Evolutionary conservation across 2,329 filamentous ascomycete species (phyloP), one percentile per base, ranked within the genome.

Genomic region (Aspergillus costaricaensis): DNA sequence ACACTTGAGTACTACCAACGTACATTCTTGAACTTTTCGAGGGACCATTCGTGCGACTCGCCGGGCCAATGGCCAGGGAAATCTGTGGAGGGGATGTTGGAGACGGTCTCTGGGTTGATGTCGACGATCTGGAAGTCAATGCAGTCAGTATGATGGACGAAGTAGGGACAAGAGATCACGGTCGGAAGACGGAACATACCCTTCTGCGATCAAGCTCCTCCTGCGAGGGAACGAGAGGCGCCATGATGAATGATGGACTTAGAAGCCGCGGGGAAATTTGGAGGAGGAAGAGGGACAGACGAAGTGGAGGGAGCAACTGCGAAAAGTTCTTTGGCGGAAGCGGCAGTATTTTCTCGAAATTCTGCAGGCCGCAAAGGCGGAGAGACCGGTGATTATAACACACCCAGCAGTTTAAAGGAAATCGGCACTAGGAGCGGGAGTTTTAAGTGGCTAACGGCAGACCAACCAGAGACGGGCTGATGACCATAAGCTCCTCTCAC

Each of bases 31-130:
- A 96, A 96, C 63, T 86, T 83, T 1, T 90, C 83, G 55, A 92
- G 80, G 62, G 90, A 84, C 89, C 92, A 97, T 54, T 85, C 83
- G 72, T 92, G 85, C 78, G 96, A 90, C 80, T 98, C 95, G 68
- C 91, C 91, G 3, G 91, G 90, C 81, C 89, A 95, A 77, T 96
- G 92, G 67, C 90, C 90, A 15, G 96, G 96, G 76, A 94, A 96
- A 74, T 98, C 94, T 70, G 88, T 96, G 50, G 92, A 95, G 63
- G 89, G 85, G 69, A 94, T 90, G 80, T 98, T 88, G 68, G 90
- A 91, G 72, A 99, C 90, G 21, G 91, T 97, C 79, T 99, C 95
- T 68, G 88, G 83, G 77, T 95, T 91, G 79, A 99, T 88, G 68
- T 89, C 87, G 72, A 99, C 88, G 69, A 91, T 89, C 91, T 96